These are phyloP conservation scores for Glycine soja DNA, from an alignment of 306 rosid species.

Conservation along the genomic window DNA sequence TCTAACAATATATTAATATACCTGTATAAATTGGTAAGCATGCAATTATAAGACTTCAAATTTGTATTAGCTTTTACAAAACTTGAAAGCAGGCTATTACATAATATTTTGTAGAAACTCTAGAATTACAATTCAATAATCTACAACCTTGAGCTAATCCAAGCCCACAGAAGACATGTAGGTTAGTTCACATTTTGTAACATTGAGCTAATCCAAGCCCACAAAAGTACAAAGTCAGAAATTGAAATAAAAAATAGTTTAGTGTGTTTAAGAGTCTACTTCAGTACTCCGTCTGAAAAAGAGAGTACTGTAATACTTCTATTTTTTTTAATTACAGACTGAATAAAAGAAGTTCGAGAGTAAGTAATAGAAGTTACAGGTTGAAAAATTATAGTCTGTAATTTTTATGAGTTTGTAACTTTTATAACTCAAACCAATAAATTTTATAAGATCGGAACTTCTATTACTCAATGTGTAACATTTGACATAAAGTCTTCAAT, in stretches of 20 bases:
- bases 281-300: not conserved
- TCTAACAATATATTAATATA: conserved; percentile 5
- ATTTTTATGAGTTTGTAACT: not conserved
- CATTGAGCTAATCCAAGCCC: too few species aligned
- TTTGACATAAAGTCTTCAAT: not conserved
- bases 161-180: conserved; percentile 21
- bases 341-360: not conserved
- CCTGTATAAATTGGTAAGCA: conserved; percentile 30
- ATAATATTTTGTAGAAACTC: conserved; percentile 9
- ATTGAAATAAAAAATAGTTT: conserved; percentile 15
- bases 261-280: not conserved
- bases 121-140: not conserved
- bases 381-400: not conserved
- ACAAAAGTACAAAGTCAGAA: conserved; percentile 14
- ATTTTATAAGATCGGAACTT: not conserved
- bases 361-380: not conserved
- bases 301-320: not conserved
- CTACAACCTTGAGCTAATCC: conserved; percentile 14
- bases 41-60: conserved; percentile 37
- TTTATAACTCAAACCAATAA: not conserved
- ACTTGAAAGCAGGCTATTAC: not conserved
- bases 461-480: not conserved
- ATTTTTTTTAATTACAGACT: not conserved
- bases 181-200: conserved; percentile 8
- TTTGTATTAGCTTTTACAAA: conserved; percentile 1